Conservation (phyloP, 345 rosid genomes). For the Populus alba region DNA sequence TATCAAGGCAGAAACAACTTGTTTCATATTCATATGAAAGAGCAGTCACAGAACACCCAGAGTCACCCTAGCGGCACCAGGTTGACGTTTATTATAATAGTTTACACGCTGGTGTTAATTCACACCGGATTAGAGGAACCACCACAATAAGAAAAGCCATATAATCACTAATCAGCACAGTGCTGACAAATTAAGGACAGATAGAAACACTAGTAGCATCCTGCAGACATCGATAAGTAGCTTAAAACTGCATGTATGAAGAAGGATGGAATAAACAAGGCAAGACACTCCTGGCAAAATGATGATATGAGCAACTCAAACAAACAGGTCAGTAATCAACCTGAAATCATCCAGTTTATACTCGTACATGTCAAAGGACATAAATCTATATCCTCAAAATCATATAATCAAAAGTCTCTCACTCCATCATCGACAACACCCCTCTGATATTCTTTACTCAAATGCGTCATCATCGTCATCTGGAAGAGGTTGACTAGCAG, state of each 20-base stretch:
- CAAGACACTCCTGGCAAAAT: constrained; percentile 5
- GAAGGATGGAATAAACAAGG: constrained; percentile 3
- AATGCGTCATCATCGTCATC: constrained; percentile 31
- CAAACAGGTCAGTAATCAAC: constrained; percentile 9
- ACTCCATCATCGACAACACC: background rate
- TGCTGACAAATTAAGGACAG: background rate
- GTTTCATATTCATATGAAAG: no score
- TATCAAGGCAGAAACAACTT: no score
- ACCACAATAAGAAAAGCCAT: background rate
- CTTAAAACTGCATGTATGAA: background rate
- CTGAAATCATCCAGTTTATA: constrained; percentile 12
- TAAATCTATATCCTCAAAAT: constrained; percentile 16
- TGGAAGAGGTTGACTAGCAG: constrained; percentile 30
- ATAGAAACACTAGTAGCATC: background rate
- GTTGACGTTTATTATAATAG: background rate
- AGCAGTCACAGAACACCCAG: no score
- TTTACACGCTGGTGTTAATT: background rate
- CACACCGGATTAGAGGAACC: background rate
- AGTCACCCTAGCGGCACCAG: background rate
- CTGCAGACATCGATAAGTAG: background rate
- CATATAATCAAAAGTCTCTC: background rate
- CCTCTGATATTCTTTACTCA: background rate
- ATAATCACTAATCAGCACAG: background rate
- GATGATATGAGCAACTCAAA: constrained; percentile 4
- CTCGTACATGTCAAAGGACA: constrained; percentile 9